Base-by-base conservation (phyloP, 1,284 basidiomycete species). In the Veloboletus limbatus region DNA sequence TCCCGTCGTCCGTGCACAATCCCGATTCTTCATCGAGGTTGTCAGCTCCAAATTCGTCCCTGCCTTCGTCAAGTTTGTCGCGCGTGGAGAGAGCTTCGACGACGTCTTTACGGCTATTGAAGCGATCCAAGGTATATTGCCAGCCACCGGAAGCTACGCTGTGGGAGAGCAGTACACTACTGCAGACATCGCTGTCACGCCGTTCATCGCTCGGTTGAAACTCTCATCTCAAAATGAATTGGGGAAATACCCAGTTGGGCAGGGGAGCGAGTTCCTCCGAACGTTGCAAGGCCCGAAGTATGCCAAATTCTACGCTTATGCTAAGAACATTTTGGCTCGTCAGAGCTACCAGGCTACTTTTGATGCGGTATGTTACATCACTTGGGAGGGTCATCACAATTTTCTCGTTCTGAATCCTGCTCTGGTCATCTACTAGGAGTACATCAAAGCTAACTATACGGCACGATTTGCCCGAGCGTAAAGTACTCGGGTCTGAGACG, bases 61-160 rank as follows among this genome's bases (percentile, higher is more conserved):
- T 0, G 60, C 63, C 0, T 74, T 57, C 49, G 48, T 55, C 24
- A 72, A 60, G 10, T 67, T 74, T 43, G 34, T 70, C 14, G 22
- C 58, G 13, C 60, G 65, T 1, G 79, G 78, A 11, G 74, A 73
- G 49, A 55, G 69, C 10, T 60, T 67, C 8, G 71, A 72, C 6
- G 64, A 56, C n/a, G 45, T 82, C 27, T 53, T 76, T 18, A 51
- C 55, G 3, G 74, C 62, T 0, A 54, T 75, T 27, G 72, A 75
- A 30, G 62, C 59, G 4, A 49, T 80, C 10, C 76, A 78, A 54
- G 56, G 47, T 3, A 60, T 77, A 11, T 64, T 81, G 17, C 69
- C 74, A 0, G 50, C 57, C 3, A 63, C 69, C 20, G 60, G 67
- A 57, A 55, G 51, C 3, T 78, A 65, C 38, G 74, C 72, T 6